A percentile compares a stretch with the other conserved stretches of the same genome.
Conservation (phyloP, 1,139 yeast genomes). For the Pichia sp. region DNA sequence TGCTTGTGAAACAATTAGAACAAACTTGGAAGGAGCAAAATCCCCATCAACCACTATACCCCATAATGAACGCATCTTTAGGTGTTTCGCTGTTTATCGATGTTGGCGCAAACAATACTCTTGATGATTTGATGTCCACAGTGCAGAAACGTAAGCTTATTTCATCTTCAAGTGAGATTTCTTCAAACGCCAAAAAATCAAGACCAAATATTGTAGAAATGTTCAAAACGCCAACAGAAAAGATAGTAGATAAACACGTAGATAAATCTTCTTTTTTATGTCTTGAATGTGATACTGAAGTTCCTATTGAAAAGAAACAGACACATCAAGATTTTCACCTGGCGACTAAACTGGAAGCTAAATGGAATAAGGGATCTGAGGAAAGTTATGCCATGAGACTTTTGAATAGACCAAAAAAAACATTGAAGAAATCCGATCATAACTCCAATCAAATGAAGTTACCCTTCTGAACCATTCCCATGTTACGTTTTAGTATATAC, state of each 20-base stretch:
- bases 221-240: not conserved
- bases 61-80: conserved; percentile 44
- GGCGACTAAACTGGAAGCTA: conserved; percentile 27
- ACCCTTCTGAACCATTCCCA: too few relatives aligned
- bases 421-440: too few relatives aligned
- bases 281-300: conserved; percentile 19
- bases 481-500: too few relatives aligned
- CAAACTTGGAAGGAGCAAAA: conserved; percentile 23
- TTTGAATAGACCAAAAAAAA: too few relatives aligned
- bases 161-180: not conserved
- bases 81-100: conserved; percentile 48
- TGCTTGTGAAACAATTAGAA: conserved; percentile 35
- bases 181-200: not conserved
- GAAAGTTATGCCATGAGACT: too few relatives aligned
- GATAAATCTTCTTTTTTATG: conserved; percentile 12
- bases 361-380: conserved; percentile 14
- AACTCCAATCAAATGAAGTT: too few relatives aligned
- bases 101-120: conserved; percentile 35
- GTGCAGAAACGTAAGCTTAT: conserved; percentile 9
- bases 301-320: conserved; percentile 16
- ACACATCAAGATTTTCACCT: conserved; percentile 31
- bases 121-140: conserved; percentile 41
- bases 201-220: not conserved
- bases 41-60: conserved; percentile 33
- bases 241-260: not conserved